Base-by-base conservation (phyloP, 148 eudicot genomes). In the Agrostemma githago region DNA sequence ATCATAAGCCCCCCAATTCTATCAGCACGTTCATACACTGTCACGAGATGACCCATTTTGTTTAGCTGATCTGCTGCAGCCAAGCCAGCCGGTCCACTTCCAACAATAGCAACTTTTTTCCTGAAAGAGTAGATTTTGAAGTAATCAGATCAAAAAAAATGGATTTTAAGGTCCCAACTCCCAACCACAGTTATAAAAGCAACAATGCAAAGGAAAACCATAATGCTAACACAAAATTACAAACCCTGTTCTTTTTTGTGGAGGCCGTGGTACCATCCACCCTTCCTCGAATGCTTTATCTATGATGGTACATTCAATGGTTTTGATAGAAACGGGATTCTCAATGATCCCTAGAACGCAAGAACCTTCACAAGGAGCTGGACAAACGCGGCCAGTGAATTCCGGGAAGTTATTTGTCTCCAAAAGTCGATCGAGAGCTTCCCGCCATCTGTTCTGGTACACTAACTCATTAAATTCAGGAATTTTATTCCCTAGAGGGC, bases 11-110 rank as follows among this genome's bases (percentile, higher is more conserved):
- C 99, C 67, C 99, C 99, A 42, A 95, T 84, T 82, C 99, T 84
- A 82, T 95, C 99, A 59, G 99, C 83, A 39, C 99, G 97, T 79
- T 95, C 99, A 76, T 90, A 95, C 39, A 95, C 94, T 0, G 97
- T 95, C 75, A 95, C 97, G 17, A 68, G 39, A 79, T 95, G 99
- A 67, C 97, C 99, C 92, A 90, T 86, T 82, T 79, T 87, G 75
- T 95, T 95, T 20, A 95, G 86, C 83, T 92, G 99, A 82, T 95
- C 99, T n/a, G 99, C 97, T 62, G 99, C 97, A 43, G 99, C 99
- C 86, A 95, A 81, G 41, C 99, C 99, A 72, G 99, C 83, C 41
- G 99, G 99, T 76, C 99, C 99, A 82, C 99, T 89, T 68, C 99
- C 99, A 76, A 95, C 74, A 70, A 95, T 74, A 58, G 96, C 97